Evolutionary conservation across 306 rosid genomes (phyloP).

Genomic region (Trifolium dubium): DNA sequence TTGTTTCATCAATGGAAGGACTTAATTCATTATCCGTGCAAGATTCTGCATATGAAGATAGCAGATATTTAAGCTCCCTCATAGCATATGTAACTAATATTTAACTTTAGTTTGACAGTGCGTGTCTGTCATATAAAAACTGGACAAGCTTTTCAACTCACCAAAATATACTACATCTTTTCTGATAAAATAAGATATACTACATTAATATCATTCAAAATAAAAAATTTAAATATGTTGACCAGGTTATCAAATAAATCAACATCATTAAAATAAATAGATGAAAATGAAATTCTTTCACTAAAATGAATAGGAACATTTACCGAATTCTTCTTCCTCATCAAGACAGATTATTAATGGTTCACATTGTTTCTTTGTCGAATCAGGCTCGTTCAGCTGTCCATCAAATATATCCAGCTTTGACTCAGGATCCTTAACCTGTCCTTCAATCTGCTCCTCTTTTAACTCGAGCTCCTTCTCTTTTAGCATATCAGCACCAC

Average conservation of each 20-base stretch:
- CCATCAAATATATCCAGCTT: neutral
- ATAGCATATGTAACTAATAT: neutral
- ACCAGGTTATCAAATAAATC: neutral
- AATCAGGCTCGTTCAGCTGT: neutral
- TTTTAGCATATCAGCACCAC: no score
- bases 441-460: no score
- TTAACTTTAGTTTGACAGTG: neutral
- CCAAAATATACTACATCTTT: neutral
- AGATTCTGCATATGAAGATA: constrained; percentile 9
- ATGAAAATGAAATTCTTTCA: constrained; percentile 8
- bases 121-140: neutral
- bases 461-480: neutral
- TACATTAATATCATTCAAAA: constrained; percentile 15
- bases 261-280: neutral
- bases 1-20: neutral
- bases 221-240: neutral
- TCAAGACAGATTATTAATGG: neutral
- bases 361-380: neutral
- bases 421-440: neutral
- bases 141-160: neutral
- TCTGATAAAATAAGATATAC: neutral
- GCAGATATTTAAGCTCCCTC: neutral
- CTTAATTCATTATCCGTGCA: neutral
- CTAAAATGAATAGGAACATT: constrained; percentile 1
- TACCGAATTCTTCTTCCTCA: neutral